Percentiles rank a stretch among this genome's conserved stretches.
Conservation (phyloP, 345 rosid species). For the Lepidium didymum region DNA sequence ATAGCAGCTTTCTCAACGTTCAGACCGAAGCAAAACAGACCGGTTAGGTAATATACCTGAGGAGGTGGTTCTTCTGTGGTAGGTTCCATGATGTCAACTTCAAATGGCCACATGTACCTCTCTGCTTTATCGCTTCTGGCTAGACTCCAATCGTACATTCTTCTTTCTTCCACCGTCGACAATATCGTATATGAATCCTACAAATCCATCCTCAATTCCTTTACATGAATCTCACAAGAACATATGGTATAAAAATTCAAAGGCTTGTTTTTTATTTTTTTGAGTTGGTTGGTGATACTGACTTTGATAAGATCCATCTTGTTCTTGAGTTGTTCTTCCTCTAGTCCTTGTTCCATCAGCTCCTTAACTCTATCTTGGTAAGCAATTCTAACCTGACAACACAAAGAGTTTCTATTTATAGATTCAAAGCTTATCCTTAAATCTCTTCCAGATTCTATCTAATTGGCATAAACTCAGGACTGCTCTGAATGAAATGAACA, state of each 20-base stretch:
- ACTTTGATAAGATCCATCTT: slow-evolving; percentile 55
- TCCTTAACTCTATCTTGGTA: slow-evolving; percentile 47
- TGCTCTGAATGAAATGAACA: neutral
- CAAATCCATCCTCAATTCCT: neutral
- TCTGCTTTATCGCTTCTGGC: slow-evolving; percentile 54
- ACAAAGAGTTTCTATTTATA: neutral
- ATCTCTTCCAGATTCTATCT: neutral
- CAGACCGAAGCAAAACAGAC: neutral
- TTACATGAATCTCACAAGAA: neutral
- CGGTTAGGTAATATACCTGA: slow-evolving; percentile 29
- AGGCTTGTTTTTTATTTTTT: neutral
- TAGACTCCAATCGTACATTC: slow-evolving; percentile 94
- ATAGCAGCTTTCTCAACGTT: neutral
- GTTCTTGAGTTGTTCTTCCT: slow-evolving; percentile 42
- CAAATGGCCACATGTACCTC: slow-evolving; percentile 67
- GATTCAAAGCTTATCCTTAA: neutral
- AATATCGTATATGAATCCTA: slow-evolving; percentile 68
- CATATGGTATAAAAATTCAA: neutral
- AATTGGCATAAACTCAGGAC: neutral
- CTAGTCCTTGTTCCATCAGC: slow-evolving; percentile 44
- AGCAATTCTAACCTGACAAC: slow-evolving; percentile 38
- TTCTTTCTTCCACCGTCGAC: slow-evolving; percentile 62
- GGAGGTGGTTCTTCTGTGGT: slow-evolving; percentile 51
- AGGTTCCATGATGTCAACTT: slow-evolving; percentile 45
- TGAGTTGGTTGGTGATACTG: neutral